Conservation (phyloP, 2,329 filamentous ascomycete species). For the Fusarium foetens region DNA sequence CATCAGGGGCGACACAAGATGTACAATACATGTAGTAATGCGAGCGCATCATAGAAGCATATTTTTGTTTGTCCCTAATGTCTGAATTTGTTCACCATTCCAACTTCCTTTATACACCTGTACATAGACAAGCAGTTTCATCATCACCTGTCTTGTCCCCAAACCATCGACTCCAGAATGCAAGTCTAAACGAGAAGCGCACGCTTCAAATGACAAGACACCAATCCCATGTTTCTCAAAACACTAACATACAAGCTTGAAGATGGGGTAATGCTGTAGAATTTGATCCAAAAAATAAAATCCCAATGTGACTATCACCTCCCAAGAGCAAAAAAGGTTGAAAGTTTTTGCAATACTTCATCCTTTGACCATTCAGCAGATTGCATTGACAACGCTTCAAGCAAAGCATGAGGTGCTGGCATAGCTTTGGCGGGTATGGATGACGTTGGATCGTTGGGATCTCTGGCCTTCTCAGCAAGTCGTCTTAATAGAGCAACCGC, state of each 20-base stretch:
- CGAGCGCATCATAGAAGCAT: slow-evolving; percentile 38
- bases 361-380: slow-evolving; percentile 71
- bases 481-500: slow-evolving; percentile 74
- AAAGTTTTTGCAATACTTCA: slow-evolving; percentile 74
- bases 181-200: slow-evolving; percentile 45
- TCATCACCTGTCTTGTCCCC: slow-evolving; percentile 35
- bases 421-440: slow-evolving; percentile 70
- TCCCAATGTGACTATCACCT: slow-evolving; percentile 53
- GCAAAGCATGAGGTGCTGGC: slow-evolving; percentile 73
- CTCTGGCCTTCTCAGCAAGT: slow-evolving; percentile 74
- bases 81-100: slow-evolving; percentile 43
- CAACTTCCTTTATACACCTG: slow-evolving; percentile 41
- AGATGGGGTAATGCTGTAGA: slow-evolving; percentile 25
- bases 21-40: slow-evolving; percentile 48
- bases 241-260: slow-evolving; percentile 47
- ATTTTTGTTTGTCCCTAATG: slow-evolving; percentile 39
- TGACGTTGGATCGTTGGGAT: slow-evolving; percentile 60
- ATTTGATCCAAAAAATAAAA: slow-evolving; percentile 37
- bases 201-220: slow-evolving; percentile 44
- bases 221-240: slow-evolving; percentile 41
- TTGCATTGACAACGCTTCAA: slow-evolving; percentile 73
- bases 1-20: slow-evolving; percentile 37
- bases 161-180: slow-evolving; percentile 46
- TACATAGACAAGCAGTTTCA: slow-evolving; percentile 35
- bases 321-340: slow-evolving; percentile 62